Base-by-base conservation (phyloP, 2,329 filamentous ascomycete genomes). In the Orbilia javanica region DNA sequence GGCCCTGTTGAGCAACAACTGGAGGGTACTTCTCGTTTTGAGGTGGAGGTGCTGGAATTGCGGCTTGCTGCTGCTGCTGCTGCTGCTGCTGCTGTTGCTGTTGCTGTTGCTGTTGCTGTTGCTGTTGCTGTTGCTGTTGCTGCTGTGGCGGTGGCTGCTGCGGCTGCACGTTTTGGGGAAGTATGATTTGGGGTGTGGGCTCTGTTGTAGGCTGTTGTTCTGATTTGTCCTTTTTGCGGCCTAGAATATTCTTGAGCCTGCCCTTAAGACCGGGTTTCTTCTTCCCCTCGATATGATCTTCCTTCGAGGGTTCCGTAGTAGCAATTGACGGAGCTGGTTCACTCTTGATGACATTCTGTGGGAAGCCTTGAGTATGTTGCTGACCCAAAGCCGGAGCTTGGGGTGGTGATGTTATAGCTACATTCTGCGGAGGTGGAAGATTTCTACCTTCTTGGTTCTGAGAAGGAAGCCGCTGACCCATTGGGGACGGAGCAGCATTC, bases 201-300 rank as follows among this genome's bases (percentile, higher is more conserved):
- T 77, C 73, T 3, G 20, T 42, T 10, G 46, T 20, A 34, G 46
- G 22, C 11, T 70, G 66, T 7, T 60, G 29, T 34, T 77, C 72
- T 3, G 22, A 25, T 42, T 77, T 77, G 4, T 67, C 73, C 22
- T 71, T 77, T 44, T 77, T 77, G 5, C 73, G 66, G 8, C 73
- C 65, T 3, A 71, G 10, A n/a, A 71, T 67, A 18, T 52, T 42
- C 15, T 52, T 60, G 22, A 71, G 39, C 20, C 64, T 77, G 22
- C 57, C 57, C 22, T 63, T 63, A 4, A 70, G 27, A 6, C 73
- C 73, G 2, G 44, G n/a, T 20, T 71, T 77, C 50, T 77, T 77
- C 27, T 71, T 65, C 15, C 70, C 73, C 11, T 65, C 57, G 22
- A 25, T 20, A 6, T 60, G 65, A 1, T 77, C 73, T 13, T 77